Conservation (phyloP, 345 rosid species). For the Turritis glabra region DNA sequence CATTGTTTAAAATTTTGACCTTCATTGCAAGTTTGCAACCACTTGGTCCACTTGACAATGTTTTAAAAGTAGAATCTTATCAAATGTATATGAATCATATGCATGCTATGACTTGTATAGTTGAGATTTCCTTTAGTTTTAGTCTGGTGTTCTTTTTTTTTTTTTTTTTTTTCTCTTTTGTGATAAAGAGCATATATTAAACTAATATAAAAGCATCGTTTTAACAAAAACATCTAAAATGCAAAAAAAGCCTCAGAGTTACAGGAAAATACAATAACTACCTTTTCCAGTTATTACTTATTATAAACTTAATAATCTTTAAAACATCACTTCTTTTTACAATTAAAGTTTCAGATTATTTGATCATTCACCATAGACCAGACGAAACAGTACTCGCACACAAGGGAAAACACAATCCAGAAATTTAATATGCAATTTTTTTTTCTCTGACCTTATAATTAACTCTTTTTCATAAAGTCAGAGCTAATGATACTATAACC, state of each 20-base stretch:
- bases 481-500: not conserved
- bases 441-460: not conserved
- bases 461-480: not conserved
- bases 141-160: not conserved
- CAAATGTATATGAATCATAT: not conserved
- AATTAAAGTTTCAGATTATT: not conserved
- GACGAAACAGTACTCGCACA: not conserved
- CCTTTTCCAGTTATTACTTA: not conserved
- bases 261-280: no score
- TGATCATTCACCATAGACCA: not conserved
- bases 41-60: not conserved
- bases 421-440: not conserved
- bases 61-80: not conserved
- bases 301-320: not conserved
- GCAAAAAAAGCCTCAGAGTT: no score
- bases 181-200: no score
- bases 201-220: no score
- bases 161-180: no score
- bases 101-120: not conserved
- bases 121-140: not conserved
- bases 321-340: not conserved
- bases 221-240: not conserved
- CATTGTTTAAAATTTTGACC: no score
- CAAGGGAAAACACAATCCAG: not conserved
- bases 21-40: not conserved